Conservation (phyloP, 352 stramenopile species). For the Phytophthora hybrid region DNA sequence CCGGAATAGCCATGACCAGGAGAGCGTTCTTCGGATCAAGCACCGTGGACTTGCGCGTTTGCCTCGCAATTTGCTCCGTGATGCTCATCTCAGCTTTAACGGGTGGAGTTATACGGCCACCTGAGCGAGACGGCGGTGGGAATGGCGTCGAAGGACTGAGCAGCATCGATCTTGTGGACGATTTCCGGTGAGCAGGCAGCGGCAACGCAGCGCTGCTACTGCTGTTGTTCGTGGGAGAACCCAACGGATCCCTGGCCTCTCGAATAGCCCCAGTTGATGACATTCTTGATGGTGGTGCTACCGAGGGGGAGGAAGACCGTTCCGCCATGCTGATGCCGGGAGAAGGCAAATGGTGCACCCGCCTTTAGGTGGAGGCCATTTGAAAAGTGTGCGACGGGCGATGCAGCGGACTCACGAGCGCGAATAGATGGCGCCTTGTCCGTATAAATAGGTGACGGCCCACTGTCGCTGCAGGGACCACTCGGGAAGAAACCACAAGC, state of each 20-base stretch:
- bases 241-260: slow-evolving; percentile 14
- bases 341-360: background rate
- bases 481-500: background rate
- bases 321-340: slow-evolving; percentile 16
- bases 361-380: slow-evolving; percentile 8
- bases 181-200: slow-evolving; percentile 15
- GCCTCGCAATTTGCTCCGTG: slow-evolving; percentile 74
- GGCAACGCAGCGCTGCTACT: slow-evolving; percentile 27
- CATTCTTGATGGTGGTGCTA: slow-evolving; percentile 18
- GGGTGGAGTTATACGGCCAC: slow-evolving; percentile 28
- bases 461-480: background rate
- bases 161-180: slow-evolving; percentile 46
- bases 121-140: slow-evolving; percentile 21
- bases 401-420: background rate
- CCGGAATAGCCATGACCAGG: slow-evolving; percentile 73
- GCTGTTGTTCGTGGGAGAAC: slow-evolving; percentile 7
- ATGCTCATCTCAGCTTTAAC: slow-evolving; percentile 63
- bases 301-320: slow-evolving; percentile 2
- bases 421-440: slow-evolving; percentile 16
- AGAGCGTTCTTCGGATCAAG: slow-evolving; percentile 78
- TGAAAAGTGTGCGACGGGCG: slow-evolving; percentile 7
- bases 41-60: slow-evolving; percentile 73
- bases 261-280: slow-evolving; percentile 14
- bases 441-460: slow-evolving; percentile 24
- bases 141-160: slow-evolving; percentile 25